Evolutionary conservation across 176 grass and related monocot genomes (phyloP).

Genomic region (Oryza brachyantha): DNA sequence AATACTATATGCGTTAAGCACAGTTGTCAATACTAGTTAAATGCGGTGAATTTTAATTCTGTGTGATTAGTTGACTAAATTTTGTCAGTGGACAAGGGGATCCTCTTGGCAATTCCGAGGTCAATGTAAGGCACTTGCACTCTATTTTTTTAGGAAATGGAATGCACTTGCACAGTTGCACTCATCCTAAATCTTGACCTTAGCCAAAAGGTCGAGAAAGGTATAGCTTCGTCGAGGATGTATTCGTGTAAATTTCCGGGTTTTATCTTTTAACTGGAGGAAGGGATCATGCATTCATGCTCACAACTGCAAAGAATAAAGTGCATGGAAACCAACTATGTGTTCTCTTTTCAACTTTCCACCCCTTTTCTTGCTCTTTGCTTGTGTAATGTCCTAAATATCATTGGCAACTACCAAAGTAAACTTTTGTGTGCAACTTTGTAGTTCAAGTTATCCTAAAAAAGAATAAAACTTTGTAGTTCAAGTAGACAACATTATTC

Average conservation of each 20-base stretch:
- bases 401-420: not conserved
- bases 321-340: not conserved
- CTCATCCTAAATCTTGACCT: not conserved
- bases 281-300: not conserved
- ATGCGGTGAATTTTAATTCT: not conserved
- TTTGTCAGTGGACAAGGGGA: not conserved
- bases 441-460: not conserved
- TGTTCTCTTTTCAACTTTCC: not conserved
- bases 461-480: not conserved
- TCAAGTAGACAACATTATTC: not conserved
- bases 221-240: not conserved
- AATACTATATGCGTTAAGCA: not conserved
- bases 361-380: not conserved
- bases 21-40: not conserved
- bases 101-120: conserved; percentile 37
- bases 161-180: too few relatives aligned
- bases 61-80: not conserved
- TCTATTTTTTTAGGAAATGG: too few relatives aligned
- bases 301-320: not conserved
- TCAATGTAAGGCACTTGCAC: conserved; percentile 8
- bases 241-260: not conserved
- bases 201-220: not conserved
- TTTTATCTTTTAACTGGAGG: not conserved
- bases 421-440: conserved; percentile 12
- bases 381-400: not conserved